Conservation (phyloP, 306 rosid species). For the Vachellia pachyceras region DNA sequence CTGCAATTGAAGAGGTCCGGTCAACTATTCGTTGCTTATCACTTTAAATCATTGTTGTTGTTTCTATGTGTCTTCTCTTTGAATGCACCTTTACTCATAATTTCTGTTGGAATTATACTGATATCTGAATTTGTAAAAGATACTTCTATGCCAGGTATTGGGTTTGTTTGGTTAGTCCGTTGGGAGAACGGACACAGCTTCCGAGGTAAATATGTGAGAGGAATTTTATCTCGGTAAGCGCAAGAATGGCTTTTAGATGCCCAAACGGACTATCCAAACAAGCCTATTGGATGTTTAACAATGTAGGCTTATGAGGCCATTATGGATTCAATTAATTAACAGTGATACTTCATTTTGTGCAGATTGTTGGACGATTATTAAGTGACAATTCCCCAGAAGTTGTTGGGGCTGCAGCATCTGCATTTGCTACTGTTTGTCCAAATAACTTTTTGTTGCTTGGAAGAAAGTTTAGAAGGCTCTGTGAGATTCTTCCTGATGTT, state of each 20-base stretch:
- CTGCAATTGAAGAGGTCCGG: conserved; percentile 86
- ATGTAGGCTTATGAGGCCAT: conserved; percentile 22
- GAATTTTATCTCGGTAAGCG: too few relatives aligned
- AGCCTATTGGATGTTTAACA: conserved; percentile 29
- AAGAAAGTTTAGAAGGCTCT: conserved; percentile 69
- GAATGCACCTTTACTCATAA: neutral
- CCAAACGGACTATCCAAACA: too few relatives aligned
- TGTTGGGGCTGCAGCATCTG: conserved; percentile 98
- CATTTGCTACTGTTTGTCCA: conserved; percentile 90
- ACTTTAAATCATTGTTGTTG: neutral
- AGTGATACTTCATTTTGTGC: conserved; percentile 45
- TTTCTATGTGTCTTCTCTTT: neutral
- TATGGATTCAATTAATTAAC: conserved; percentile 26
- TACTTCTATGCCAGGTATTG: too few relatives aligned
- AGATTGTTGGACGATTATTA: conserved; percentile 77
- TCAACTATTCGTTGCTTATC: conserved; percentile 15
- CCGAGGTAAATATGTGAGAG: too few relatives aligned
- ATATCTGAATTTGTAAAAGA: conserved; percentile 21
- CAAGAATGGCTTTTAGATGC: too few relatives aligned
- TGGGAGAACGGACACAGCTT: too few relatives aligned
- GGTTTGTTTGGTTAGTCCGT: too few relatives aligned
- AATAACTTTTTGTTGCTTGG: conserved; percentile 78
- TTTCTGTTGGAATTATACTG: conserved; percentile 34
- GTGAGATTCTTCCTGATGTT: conserved; percentile 92
- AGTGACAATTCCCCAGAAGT: conserved; percentile 87